Conservation (phyloP, 371 early-diverging fungal genomes). For the Mortierella sp. region DNA sequence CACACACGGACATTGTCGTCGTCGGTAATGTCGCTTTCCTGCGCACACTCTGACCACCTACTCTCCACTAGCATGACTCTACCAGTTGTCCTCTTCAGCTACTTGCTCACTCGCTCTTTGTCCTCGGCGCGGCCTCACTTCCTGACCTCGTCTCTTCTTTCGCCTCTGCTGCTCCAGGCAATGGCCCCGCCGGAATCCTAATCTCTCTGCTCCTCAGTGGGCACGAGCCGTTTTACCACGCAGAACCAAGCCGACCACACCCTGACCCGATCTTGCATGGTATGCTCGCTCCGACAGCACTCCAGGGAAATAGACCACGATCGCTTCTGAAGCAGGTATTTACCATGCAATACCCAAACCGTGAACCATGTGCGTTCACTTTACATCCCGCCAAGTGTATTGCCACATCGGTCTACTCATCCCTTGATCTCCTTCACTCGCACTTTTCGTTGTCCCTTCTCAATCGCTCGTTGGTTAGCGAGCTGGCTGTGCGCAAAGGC, state of each 20-base stretch:
- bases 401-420: no score
- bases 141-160: not conserved
- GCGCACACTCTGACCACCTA: not conserved
- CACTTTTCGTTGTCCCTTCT: no score
- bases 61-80: not conserved
- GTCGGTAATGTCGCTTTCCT: conserved; percentile 20
- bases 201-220: conserved; percentile 45
- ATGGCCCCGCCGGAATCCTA: conserved; percentile 52
- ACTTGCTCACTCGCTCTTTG: not conserved
- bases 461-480: no score
- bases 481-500: not conserved
- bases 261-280: conserved; percentile 52
- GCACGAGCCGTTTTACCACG: conserved; percentile 45
- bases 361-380: not conserved
- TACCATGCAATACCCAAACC: not conserved
- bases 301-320: conserved; percentile 27
- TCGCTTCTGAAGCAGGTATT: conserved; percentile 46
- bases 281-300: conserved; percentile 30
- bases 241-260: conserved; percentile 37
- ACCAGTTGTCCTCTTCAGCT: no score
- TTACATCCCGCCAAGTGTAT: not conserved
- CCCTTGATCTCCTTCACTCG: not conserved
- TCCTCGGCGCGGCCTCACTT: not conserved
- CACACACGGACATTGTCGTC: conserved; percentile 32
- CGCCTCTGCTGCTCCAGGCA: conserved; percentile 21